Conservation (phyloP, 148 eudicot genomes). For the Tetragonia tetragonoides region DNA sequence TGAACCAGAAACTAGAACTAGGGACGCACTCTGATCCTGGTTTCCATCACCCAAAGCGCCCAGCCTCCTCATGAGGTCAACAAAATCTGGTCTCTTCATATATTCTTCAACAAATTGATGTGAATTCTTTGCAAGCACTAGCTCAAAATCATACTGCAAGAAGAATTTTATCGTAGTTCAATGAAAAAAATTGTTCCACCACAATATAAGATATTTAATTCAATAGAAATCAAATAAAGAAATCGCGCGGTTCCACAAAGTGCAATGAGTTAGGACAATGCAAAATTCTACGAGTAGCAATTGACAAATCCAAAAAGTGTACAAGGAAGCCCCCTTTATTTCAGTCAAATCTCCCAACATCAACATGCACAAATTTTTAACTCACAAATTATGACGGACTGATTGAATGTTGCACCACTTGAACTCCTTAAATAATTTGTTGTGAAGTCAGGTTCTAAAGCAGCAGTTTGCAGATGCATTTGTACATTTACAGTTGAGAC, state of each 20-base stretch:
- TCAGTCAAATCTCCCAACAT: not conserved
- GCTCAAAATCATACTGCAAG: conserved; percentile 82
- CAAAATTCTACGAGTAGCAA: not conserved
- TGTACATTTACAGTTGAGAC: too few species aligned
- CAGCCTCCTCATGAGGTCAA: conserved; percentile 88
- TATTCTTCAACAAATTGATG: conserved; percentile 86
- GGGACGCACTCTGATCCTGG: conserved; percentile 70
- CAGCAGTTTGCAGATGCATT: too few species aligned
- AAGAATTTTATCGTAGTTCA: not conserved
- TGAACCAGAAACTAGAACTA: not conserved
- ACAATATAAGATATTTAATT: not conserved
- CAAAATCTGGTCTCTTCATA: conserved; percentile 74
- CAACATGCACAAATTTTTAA: not conserved
- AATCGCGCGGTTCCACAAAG: not conserved
- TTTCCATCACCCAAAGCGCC: conserved; percentile 96
- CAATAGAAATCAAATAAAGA: not conserved
- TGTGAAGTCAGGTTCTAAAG: not conserved
- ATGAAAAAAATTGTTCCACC: not conserved
- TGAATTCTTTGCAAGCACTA: conserved; percentile 85
- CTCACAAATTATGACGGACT: not conserved
- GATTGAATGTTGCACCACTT: not conserved
- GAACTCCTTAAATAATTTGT: not conserved
- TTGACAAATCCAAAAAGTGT: not conserved
- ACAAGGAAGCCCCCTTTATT: too few species aligned
- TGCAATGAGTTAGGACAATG: not conserved